phyloP scores from a whole-genome alignment of 805 yeast genomes.

The Priceomyces fermenticarens region DNA sequence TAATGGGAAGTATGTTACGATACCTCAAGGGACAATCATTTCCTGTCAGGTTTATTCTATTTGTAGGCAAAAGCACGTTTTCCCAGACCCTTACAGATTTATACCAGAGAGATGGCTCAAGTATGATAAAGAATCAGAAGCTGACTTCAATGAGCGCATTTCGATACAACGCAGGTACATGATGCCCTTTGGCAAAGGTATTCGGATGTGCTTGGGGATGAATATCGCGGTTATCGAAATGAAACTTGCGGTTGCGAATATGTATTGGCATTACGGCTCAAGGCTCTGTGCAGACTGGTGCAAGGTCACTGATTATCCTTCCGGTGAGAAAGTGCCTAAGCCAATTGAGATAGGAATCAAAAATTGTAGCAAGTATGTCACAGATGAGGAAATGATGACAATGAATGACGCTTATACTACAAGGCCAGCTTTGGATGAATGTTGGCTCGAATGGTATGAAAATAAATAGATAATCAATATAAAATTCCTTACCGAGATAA shows the following conservation, averaged over 20 bases:
- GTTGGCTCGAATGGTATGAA: conserved; percentile 44
- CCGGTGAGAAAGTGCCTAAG: conserved; percentile 7
- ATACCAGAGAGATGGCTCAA: conserved; percentile 65
- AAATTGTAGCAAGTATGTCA: conserved; percentile 8
- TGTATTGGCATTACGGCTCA: conserved; percentile 49
- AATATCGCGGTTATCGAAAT: conserved; percentile 65
- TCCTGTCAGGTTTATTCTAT: conserved; percentile 66
- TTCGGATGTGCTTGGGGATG: conserved; percentile 74
- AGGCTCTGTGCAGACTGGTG: conserved; percentile 45
- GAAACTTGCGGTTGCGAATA: conserved; percentile 51
- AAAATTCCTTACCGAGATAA: background rate
- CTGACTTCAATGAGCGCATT: conserved; percentile 32
- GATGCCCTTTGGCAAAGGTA: conserved; percentile 72
- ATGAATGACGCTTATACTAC: conserved; percentile 58
- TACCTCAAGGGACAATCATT: conserved; percentile 56
- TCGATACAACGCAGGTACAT: conserved; percentile 49
- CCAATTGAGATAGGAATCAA: conserved; percentile 16
- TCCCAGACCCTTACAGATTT: conserved; percentile 50
- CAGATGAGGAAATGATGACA: conserved; percentile 49
- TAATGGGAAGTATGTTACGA: conserved; percentile 17
- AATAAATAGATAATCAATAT: conserved; percentile 2
- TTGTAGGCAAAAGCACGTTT: conserved; percentile 50
- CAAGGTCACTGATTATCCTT: conserved; percentile 15
- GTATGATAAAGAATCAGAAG: conserved; percentile 28
- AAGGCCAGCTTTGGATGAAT: conserved; percentile 50